Conservation (phyloP, 1,284 basidiomycete genomes). For the Papiliotrema fonsecae region DNA sequence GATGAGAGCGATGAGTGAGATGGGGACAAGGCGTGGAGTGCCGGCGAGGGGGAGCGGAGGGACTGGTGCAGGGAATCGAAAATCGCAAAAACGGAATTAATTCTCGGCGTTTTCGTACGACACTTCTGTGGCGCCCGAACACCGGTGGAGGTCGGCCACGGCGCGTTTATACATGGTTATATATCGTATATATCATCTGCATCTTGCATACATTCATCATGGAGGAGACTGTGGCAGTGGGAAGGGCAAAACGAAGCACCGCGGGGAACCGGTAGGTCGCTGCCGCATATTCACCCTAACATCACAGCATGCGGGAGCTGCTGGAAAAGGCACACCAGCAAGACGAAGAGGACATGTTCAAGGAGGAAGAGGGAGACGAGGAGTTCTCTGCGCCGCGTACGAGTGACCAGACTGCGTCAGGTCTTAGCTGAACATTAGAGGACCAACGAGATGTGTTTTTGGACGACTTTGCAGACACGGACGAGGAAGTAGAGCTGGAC, state of each 20-base stretch:
- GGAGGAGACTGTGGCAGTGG: constrained; percentile 34
- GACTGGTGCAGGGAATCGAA: background rate
- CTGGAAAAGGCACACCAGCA: constrained; percentile 45
- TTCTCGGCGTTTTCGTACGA: background rate
- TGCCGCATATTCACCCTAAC: background rate
- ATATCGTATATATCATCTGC: too few species aligned
- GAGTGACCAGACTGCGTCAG: constrained; percentile 2
- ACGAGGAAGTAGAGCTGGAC: constrained; percentile 38
- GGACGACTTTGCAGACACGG: constrained; percentile 46
- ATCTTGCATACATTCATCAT: background rate
- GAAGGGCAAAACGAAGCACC: constrained; percentile 38
- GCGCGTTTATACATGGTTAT: background rate
- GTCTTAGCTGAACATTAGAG: constrained; percentile 14
- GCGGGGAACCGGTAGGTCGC: constrained; percentile 43
- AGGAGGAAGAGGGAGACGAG: constrained; percentile 41
- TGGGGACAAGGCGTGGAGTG: background rate
- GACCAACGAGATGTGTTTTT: constrained; percentile 39
- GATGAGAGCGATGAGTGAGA: background rate
- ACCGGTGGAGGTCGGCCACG: background rate
- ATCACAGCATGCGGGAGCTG: constrained; percentile 43
- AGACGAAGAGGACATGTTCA: constrained; percentile 39
- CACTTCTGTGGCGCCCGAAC: background rate
- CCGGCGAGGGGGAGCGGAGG: too few species aligned
- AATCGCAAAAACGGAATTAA: background rate
- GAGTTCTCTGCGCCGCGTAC: constrained; percentile 42